Evolutionary conservation across 768 basidiomycete species (phyloP).

Genomic region (Tulasnella sp.): DNA sequence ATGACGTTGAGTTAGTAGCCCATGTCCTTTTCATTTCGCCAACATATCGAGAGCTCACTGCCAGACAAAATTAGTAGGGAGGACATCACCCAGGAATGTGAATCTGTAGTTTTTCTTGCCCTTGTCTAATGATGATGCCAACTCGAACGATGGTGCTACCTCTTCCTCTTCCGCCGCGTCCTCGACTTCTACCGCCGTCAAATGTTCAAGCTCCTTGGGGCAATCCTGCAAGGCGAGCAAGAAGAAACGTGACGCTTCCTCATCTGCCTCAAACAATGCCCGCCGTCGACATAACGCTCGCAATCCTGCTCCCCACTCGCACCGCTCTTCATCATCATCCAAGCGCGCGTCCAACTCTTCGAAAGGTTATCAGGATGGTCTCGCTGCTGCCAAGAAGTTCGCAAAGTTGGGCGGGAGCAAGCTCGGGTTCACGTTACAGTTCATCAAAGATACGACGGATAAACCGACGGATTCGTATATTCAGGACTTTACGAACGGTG

Average conservation of each 20-base stretch:
- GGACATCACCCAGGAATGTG: not conserved
- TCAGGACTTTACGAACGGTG: slow-evolving; percentile 43
- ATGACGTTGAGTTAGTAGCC: too few relatives aligned
- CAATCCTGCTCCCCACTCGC: not conserved
- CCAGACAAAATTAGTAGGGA: slow-evolving; percentile 21
- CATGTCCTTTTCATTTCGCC: too few relatives aligned
- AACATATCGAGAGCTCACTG: too few relatives aligned
- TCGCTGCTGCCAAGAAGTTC: slow-evolving; percentile 48
- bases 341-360: not conserved
- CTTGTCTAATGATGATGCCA: slow-evolving; percentile 1
- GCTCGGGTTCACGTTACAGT: slow-evolving; percentile 55
- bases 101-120: slow-evolving; percentile 23
- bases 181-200: not conserved
- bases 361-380: slow-evolving; percentile 49
- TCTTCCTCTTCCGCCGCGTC: not conserved
- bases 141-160: not conserved
- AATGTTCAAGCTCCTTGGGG: not conserved
- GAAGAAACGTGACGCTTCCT: not conserved
- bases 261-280: not conserved
- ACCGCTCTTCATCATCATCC: not conserved
- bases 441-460: slow-evolving; percentile 31
- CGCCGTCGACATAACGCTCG: slow-evolving; percentile 9
- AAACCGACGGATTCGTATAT: slow-evolving; percentile 39
- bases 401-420: slow-evolving; percentile 41
- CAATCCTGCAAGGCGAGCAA: slow-evolving; percentile 4